phyloP scores from a whole-genome alignment of 2,329 filamentous ascomycete species.

The Trichoderma endophyticum region DNA sequence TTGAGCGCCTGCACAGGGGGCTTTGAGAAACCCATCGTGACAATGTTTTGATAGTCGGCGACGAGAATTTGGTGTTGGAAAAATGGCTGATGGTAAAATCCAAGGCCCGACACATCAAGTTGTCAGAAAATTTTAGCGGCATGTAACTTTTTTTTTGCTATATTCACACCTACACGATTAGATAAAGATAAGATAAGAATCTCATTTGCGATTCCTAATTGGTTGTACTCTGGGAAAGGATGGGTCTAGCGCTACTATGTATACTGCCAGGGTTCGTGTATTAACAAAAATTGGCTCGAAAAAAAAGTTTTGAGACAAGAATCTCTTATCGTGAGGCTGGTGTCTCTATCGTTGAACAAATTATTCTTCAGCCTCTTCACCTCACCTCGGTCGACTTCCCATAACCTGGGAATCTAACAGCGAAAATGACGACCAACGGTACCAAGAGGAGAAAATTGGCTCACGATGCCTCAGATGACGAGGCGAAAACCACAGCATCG shows the following conservation, averaged over 20 bases:
- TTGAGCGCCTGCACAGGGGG: constrained; percentile 40
- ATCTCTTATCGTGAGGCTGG: neutral
- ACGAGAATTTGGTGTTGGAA: neutral
- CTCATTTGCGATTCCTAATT: accelerated
- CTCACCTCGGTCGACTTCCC: neutral
- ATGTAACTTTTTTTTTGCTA: constrained; percentile 9
- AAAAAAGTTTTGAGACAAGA: constrained; percentile 14
- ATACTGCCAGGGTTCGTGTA: constrained; percentile 20
- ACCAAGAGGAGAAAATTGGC: constrained; percentile 58
- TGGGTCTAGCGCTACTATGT: neutral
- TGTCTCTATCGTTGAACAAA: constrained; percentile 4
- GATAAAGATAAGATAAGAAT: neutral
- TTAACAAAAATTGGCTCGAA: constrained; percentile 25
- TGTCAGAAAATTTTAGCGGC: constrained; percentile 39
- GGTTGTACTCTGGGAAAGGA: accelerated
- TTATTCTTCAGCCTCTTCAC: neutral
- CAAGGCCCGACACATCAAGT: neutral
- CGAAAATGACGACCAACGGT: constrained; percentile 47
- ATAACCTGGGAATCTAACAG: neutral
- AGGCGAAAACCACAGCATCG: constrained; percentile 33
- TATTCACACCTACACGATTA: neutral
- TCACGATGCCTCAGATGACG: constrained; percentile 48
- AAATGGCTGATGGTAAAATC: constrained; percentile 14
- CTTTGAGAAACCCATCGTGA: constrained; percentile 35
- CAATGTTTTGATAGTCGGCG: neutral